Evolutionary conservation across 2,329 filamentous ascomycete species (phyloP).

Genomic region (Chalara sp.): DNA sequence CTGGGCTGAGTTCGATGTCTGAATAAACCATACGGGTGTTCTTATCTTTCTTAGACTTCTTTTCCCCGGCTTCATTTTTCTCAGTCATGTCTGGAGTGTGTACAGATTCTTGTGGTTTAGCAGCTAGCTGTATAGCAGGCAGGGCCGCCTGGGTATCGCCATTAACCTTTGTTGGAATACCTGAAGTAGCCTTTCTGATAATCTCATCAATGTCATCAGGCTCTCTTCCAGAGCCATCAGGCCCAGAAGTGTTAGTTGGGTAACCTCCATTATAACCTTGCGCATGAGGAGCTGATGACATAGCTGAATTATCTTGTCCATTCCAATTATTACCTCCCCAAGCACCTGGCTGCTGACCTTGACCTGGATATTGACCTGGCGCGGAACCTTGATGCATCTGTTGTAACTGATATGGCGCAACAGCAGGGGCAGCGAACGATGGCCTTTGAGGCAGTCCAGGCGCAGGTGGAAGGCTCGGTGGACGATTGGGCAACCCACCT

Average conservation of each 20-base stretch:
- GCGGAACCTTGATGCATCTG: slow-evolving; percentile 48
- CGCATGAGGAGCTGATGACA: slow-evolving; percentile 29
- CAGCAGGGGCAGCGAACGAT: slow-evolving; percentile 44
- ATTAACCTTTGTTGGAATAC: slow-evolving; percentile 42
- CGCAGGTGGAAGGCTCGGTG: slow-evolving; percentile 46
- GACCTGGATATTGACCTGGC: slow-evolving; percentile 33
- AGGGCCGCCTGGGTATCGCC: slow-evolving; percentile 18
- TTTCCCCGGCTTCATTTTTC: slow-evolving; percentile 43
- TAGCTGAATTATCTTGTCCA: slow-evolving; percentile 30
- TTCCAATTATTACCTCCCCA: slow-evolving; percentile 30
- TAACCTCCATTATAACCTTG: slow-evolving; percentile 27
- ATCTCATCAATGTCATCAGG: slow-evolving; percentile 60
- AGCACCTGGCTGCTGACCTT: slow-evolving; percentile 22
- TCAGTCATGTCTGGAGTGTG: slow-evolving; percentile 25
- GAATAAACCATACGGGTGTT: slow-evolving; percentile 74
- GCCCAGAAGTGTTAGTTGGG: slow-evolving; percentile 35
- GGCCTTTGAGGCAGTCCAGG: slow-evolving; percentile 55
- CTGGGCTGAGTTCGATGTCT: slow-evolving; percentile 72
- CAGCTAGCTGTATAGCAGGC: not conserved
- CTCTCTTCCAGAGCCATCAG: slow-evolving; percentile 38
- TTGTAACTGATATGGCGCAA: slow-evolving; percentile 43
- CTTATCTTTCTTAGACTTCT: slow-evolving; percentile 59
- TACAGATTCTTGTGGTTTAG: slow-evolving; percentile 24
- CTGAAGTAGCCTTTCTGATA: slow-evolving; percentile 58
- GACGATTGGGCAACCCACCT: slow-evolving; percentile 39